A percentile compares a stretch with the other conserved stretches of the same genome.
These are phyloP conservation scores for Xylaria palmicola DNA, from an alignment of 495 filamentous ascomycete species.

Conservation along the genomic window DNA sequence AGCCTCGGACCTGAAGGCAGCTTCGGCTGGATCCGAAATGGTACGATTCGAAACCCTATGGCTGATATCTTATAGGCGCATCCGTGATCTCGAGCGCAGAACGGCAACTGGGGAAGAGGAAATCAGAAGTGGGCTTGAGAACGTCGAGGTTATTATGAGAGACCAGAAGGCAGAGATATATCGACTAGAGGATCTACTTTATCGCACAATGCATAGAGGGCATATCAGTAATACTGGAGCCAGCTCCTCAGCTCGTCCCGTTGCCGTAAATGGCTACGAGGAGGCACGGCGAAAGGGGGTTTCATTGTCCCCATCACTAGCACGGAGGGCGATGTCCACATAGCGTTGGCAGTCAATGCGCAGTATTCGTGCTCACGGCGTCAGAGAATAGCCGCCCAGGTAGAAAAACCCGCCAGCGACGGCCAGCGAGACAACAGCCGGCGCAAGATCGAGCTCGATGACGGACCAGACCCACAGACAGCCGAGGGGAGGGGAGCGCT, in stretches of 20 bases:
- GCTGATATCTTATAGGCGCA: constrained; percentile 20
- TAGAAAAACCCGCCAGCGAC: constrained; percentile 64
- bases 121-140: constrained; percentile 19
- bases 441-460: constrained; percentile 75
- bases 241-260: constrained; percentile 11
- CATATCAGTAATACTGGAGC: constrained; percentile 10
- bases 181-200: constrained; percentile 29
- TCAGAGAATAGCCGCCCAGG: constrained; percentile 65
- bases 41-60: not conserved
- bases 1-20: not conserved
- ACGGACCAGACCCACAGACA: constrained; percentile 94
- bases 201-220: constrained; percentile 25
- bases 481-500: constrained; percentile 82
- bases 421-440: constrained; percentile 60
- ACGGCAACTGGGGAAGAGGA: constrained; percentile 20
- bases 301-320: not conserved
- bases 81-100: constrained; percentile 29
- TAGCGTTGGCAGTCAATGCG: not conserved
- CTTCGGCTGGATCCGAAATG: not conserved
- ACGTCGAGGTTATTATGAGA: constrained; percentile 25
- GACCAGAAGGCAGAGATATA: constrained; percentile 31
- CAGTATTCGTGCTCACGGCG: constrained; percentile 10
- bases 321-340: not conserved
- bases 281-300: not conserved
- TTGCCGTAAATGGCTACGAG: not conserved